phyloP scores from a whole-genome alignment of 2,329 filamentous ascomycete species.

The Fusarium nurragi region DNA sequence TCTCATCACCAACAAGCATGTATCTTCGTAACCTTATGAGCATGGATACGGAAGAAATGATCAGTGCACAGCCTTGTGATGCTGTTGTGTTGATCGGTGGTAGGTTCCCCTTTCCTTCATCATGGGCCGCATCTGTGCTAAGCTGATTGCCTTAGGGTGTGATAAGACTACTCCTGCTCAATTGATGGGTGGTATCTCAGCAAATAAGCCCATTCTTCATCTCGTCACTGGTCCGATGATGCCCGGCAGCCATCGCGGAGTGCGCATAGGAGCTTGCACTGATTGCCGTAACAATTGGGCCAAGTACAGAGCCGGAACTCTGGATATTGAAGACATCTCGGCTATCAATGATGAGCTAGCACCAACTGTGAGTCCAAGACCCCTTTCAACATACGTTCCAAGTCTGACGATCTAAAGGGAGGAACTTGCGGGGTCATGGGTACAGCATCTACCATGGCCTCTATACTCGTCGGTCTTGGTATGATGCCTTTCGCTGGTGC shows the following conservation, averaged over 20 bases:
- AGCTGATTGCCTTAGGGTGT: conserved; percentile 64
- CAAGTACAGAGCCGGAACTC: conserved; percentile 68
- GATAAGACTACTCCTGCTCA: conserved; percentile 80
- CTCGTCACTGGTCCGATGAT: conserved; percentile 80
- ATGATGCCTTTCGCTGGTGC: conserved; percentile 80
- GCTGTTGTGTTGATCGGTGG: conserved; percentile 74
- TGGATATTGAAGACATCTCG: conserved; percentile 77
- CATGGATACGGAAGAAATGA: conserved; percentile 85
- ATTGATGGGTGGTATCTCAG: conserved; percentile 78
- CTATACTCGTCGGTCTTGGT: conserved; percentile 83
- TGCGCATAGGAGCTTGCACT: conserved; percentile 75
- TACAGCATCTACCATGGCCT: conserved; percentile 90
- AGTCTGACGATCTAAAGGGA: conserved; percentile 50
- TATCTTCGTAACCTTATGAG: conserved; percentile 79
- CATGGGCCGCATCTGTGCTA: not conserved
- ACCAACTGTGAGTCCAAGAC: conserved; percentile 63
- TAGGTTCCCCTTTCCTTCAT: conserved; percentile 39
- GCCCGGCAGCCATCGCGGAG: conserved; percentile 72
- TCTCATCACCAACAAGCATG: conserved; percentile 78
- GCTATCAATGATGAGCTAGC: conserved; percentile 77
- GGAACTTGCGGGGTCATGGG: conserved; percentile 93
- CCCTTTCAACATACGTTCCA: accelerated
- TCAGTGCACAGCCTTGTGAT: conserved; percentile 75
- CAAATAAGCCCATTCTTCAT: conserved; percentile 75
- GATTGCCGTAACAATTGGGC: conserved; percentile 81